Evolutionary conservation across 495 filamentous ascomycete species (phyloP).

Genomic region (Thozetella sp.): DNA sequence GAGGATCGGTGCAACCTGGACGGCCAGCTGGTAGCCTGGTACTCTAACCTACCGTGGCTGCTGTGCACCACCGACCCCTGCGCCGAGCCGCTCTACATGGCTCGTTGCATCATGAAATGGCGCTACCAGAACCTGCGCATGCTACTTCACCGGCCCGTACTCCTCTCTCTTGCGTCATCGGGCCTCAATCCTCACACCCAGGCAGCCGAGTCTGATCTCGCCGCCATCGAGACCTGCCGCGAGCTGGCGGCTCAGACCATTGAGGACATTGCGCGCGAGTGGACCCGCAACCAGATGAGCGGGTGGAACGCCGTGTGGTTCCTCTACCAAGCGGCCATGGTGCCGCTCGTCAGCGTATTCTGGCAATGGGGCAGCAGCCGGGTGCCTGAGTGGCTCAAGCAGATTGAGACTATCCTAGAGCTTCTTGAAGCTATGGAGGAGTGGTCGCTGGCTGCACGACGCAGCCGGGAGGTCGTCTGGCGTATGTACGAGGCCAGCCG

Average conservation of each 20-base stretch:
- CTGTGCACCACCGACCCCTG: constrained; percentile 70
- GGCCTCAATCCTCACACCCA: constrained; percentile 57
- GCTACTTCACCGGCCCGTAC: constrained; percentile 74
- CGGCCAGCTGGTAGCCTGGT: constrained; percentile 69
- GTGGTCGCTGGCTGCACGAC: constrained; percentile 71
- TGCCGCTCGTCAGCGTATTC: constrained; percentile 73
- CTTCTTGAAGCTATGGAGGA: constrained; percentile 69
- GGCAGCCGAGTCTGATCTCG: constrained; percentile 66
- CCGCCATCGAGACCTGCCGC: constrained; percentile 68
- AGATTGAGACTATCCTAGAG: constrained; percentile 69
- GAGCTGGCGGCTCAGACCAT: constrained; percentile 71
- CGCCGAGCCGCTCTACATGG: constrained; percentile 68
- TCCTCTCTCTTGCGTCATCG: constrained; percentile 71
- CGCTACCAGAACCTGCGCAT: constrained; percentile 78
- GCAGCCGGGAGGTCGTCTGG: constrained; percentile 67
- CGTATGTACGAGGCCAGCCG: constrained; percentile 67
- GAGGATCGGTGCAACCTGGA: constrained; percentile 69
- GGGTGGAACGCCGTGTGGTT: constrained; percentile 87
- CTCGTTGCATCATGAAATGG: constrained; percentile 80
- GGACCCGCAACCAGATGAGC: constrained; percentile 71
- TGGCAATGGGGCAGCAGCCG: constrained; percentile 60
- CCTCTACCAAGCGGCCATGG: constrained; percentile 77
- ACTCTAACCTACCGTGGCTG: constrained; percentile 70
- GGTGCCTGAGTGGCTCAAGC: constrained; percentile 59
- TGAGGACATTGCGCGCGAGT: constrained; percentile 68